Evolutionary conservation across 176 grass and related monocot genomes (phyloP).

Genomic region (Ampelocalamus luodianensis): DNA sequence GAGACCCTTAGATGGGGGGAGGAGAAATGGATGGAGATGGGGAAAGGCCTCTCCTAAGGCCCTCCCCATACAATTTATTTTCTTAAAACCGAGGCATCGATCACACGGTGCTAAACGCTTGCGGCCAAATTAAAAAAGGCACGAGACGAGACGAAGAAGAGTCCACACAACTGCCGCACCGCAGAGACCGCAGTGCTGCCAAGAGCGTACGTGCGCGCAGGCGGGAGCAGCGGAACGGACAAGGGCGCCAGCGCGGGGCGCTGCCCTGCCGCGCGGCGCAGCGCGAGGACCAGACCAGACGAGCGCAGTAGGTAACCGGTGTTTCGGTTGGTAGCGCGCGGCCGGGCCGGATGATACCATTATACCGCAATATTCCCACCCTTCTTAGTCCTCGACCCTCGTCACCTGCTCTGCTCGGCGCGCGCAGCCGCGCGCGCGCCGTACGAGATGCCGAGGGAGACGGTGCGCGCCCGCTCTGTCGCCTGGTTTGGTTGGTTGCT

Average conservation of each 20-base stretch:
- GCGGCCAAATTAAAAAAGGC: neutral
- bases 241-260: neutral
- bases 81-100: neutral
- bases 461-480: slow-evolving; percentile 3
- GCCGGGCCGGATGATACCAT: neutral
- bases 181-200: neutral
- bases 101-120: slow-evolving; percentile 23
- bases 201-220: slow-evolving; percentile 45
- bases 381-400: neutral
- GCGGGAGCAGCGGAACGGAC: slow-evolving; percentile 5
- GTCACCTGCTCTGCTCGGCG: neutral
- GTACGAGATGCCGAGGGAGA: slow-evolving; percentile 2
- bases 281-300: neutral
- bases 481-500: neutral
- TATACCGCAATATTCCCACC: neutral
- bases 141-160: neutral
- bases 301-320: slow-evolving; percentile 15
- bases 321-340: slow-evolving; percentile 24
- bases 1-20: no score
- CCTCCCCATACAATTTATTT: no score
- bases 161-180: neutral
- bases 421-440: neutral
- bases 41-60: no score
- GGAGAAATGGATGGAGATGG: no score
- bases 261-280: neutral